Conservation (phyloP, 2,329 filamentous ascomycete genomes). For the Colletotrichum incanum region DNA sequence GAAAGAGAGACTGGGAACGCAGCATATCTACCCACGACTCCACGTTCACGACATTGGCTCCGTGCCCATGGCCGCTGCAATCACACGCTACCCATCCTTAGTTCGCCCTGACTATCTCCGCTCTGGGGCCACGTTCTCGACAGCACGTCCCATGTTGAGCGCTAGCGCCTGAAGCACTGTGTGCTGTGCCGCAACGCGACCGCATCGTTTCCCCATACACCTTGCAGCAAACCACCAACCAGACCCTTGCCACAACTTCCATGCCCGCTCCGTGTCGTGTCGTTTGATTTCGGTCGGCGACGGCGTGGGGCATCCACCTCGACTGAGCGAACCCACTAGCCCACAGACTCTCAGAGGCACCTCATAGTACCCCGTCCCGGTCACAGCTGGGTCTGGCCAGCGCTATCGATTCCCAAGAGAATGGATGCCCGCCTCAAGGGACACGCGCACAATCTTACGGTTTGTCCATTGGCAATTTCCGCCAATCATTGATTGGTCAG, state of each 20-base stretch:
- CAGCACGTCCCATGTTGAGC: slow-evolving; percentile 40
- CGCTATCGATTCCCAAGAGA: slow-evolving; percentile 40
- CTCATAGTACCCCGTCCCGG: slow-evolving; percentile 18
- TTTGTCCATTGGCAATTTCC: slow-evolving; percentile 40
- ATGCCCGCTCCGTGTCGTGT: slow-evolving; percentile 39
- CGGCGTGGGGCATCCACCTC: slow-evolving; percentile 33
- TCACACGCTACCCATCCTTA: slow-evolving; percentile 40
- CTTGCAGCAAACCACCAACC: slow-evolving; percentile 33
- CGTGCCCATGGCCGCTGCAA: slow-evolving; percentile 35
- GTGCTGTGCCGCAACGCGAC: slow-evolving; percentile 40
- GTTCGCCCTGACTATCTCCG: slow-evolving; percentile 31
- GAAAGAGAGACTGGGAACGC: slow-evolving; percentile 21
- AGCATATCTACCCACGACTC: slow-evolving; percentile 24
- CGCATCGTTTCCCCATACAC: slow-evolving; percentile 30
- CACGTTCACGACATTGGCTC: slow-evolving; percentile 42
- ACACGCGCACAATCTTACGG: slow-evolving; percentile 20
- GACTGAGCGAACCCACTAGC: slow-evolving; percentile 33
- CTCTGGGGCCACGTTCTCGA: slow-evolving; percentile 42
- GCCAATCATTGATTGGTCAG: slow-evolving; percentile 41
- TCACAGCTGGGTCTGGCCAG: slow-evolving; percentile 39
- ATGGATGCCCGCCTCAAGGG: slow-evolving; percentile 30
- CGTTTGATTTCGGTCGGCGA: slow-evolving; percentile 42
- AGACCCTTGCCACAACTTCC: slow-evolving; percentile 29
- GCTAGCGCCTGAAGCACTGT: slow-evolving; percentile 36
- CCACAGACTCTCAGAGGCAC: slow-evolving; percentile 15